These are phyloP conservation scores for Ephemerocybe angulata DNA, from an alignment of 768 basidiomycete genomes.

Conservation along the genomic window DNA sequence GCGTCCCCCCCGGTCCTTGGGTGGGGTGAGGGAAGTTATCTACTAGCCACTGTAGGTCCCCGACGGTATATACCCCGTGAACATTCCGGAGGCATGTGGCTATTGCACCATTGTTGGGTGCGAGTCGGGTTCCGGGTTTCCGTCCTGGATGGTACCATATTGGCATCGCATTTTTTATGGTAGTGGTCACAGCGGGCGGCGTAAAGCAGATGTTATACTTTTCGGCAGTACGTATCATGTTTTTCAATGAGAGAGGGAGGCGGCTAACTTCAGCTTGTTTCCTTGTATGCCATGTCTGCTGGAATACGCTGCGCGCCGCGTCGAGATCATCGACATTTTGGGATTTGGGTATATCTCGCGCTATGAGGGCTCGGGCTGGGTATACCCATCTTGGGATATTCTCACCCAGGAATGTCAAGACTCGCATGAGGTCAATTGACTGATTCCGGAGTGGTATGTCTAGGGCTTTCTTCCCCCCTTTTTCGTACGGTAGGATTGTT, in stretches of 20 bases:
- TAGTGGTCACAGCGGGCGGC: background rate
- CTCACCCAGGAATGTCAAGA: slow-evolving; percentile 17
- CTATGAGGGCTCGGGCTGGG: slow-evolving; percentile 5
- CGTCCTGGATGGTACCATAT: background rate
- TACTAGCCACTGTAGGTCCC: background rate
- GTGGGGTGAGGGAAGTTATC: background rate
- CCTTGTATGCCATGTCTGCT: background rate
- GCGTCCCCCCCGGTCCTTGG: background rate
- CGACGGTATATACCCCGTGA: background rate
- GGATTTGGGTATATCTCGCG: background rate
- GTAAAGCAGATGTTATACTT: background rate
- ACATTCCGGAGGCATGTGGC: background rate
- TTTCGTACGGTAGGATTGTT: slow-evolving; percentile 11
- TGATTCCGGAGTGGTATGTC: slow-evolving; percentile 21
- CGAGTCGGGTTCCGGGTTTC: background rate
- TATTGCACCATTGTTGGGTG: background rate
- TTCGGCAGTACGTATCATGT: background rate
- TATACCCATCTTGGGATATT: slow-evolving; percentile 16
- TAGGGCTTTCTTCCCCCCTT: slow-evolving; percentile 20
- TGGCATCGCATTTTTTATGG: background rate
- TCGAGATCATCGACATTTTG: slow-evolving; percentile 9
- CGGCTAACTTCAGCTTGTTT: background rate
- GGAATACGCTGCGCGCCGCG: background rate
- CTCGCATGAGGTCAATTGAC: slow-evolving; percentile 19
- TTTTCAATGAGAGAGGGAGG: background rate